These are phyloP conservation scores for Emericellopsis cladophorae DNA, from an alignment of 2,329 filamentous ascomycete genomes.

Conservation along the genomic window DNA sequence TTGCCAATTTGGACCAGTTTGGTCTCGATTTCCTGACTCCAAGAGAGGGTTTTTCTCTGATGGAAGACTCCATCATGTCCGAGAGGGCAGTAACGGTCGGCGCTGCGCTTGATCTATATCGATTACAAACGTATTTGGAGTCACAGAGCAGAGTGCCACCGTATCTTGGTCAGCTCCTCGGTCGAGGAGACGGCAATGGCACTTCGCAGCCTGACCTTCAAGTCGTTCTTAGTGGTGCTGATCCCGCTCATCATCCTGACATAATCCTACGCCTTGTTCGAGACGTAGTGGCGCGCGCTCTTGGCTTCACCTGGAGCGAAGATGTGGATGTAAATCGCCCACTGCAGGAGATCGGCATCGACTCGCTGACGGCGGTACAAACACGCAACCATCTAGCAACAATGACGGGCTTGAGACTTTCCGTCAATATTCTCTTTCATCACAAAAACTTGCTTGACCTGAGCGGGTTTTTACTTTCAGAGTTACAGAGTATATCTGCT, in stretches of 20 bases:
- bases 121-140: slow-evolving; percentile 1
- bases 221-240: neutral
- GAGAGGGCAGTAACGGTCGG: slow-evolving; percentile 3
- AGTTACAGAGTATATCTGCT: neutral
- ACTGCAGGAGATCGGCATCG: slow-evolving; percentile 6
- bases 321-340: slow-evolving; percentile 5
- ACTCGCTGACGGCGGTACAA: slow-evolving; percentile 7
- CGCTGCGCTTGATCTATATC: slow-evolving; percentile 2
- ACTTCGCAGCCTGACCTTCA: neutral
- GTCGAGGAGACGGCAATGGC: neutral
- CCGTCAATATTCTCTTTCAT: slow-evolving; percentile 3
- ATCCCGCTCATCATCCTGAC: neutral
- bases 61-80: neutral
- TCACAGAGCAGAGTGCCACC: neutral
- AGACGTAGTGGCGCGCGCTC: slow-evolving; percentile 4
- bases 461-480: slow-evolving; percentile 1
- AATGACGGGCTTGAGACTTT: slow-evolving; percentile 4
- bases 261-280: slow-evolving; percentile 5
- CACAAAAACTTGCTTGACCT: slow-evolving; percentile 4
- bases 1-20: slow-evolving; percentile 3
- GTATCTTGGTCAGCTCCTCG: neutral
- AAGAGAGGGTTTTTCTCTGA: slow-evolving; percentile 1
- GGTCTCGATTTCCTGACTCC: slow-evolving; percentile 3
- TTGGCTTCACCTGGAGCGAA: slow-evolving; percentile 3
- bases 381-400: slow-evolving; percentile 5